Percentiles rank a stretch among this genome's conserved stretches.
Evolutionary conservation across 192 early-diverging fungal species (phyloP).

Genomic region (Obelidium mucronatum): DNA sequence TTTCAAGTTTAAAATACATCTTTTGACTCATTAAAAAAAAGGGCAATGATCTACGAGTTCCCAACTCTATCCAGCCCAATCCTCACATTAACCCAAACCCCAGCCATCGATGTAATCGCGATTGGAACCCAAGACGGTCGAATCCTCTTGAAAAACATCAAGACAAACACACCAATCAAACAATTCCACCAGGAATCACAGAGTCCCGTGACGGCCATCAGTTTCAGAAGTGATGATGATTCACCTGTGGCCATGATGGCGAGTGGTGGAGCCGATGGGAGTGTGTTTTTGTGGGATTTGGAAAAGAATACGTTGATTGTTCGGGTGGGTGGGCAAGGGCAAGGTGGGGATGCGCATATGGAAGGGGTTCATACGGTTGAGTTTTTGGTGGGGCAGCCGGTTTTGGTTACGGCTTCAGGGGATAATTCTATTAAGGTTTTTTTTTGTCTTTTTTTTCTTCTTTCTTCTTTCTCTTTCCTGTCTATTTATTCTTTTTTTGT

Average conservation of each 20-base stretch:
- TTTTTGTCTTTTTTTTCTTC: background rate
- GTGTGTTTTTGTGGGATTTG: constrained; percentile 94
- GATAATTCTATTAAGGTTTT: constrained; percentile 90
- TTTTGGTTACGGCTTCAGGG: constrained; percentile 83
- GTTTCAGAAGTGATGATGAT: constrained; percentile 83
- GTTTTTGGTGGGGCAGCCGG: constrained; percentile 84
- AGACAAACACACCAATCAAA: constrained; percentile 78
- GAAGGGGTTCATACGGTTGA: constrained; percentile 76
- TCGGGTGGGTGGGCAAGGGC: background rate
- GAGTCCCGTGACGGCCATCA: constrained; percentile 80
- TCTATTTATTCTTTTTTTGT: background rate
- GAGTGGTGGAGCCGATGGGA: constrained; percentile 84
- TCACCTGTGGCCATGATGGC: constrained; percentile 74
- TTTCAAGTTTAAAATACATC: background rate
- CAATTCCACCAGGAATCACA: constrained; percentile 79
- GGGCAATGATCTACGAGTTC: constrained; percentile 83
- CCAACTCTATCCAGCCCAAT: constrained; percentile 76
- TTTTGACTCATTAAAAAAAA: constrained; percentile 22
- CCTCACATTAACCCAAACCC: constrained; percentile 81
- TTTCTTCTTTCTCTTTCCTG: background rate
- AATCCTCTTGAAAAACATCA: constrained; percentile 86
- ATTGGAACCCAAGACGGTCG: constrained; percentile 90
- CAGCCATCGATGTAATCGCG: constrained; percentile 92
- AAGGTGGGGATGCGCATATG: constrained; percentile 81
- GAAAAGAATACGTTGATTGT: constrained; percentile 76